Conservation (phyloP, 1,284 basidiomycete species). For the Thelephora terrestris region DNA sequence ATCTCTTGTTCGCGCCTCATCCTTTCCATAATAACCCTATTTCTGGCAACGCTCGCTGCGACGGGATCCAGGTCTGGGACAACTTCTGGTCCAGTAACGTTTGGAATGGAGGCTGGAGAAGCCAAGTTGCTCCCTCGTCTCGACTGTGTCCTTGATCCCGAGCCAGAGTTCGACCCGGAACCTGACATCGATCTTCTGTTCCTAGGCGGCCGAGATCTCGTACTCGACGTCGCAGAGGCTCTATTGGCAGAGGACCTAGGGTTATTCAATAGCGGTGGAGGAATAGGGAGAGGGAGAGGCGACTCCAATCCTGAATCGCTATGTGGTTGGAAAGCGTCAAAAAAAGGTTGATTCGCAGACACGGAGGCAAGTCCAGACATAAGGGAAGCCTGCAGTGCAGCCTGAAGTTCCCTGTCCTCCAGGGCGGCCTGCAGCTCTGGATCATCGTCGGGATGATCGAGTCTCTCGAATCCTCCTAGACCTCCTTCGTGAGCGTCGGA, state of each 20-base stretch:
- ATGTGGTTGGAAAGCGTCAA: background rate
- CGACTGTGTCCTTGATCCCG: background rate
- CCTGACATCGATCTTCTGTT: background rate
- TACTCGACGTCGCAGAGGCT: background rate
- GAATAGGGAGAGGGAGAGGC: background rate
- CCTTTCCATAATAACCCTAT: conserved; percentile 48
- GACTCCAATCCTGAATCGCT: background rate
- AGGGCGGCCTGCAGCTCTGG: conserved; percentile 41
- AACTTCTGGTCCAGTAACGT: background rate
- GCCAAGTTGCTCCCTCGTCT: too few relatives aligned
- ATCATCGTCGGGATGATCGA: conserved; percentile 20
- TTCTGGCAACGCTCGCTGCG: conserved; percentile 55
- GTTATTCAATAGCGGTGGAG: background rate
- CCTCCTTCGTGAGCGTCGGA: too few relatives aligned
- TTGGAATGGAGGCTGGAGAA: too few relatives aligned
- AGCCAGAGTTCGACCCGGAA: background rate
- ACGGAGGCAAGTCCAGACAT: conserved; percentile 16
- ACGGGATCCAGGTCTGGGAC: conserved; percentile 39
- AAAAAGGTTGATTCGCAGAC: background rate
- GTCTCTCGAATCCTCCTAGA: too few relatives aligned
- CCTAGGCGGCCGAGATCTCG: background rate
- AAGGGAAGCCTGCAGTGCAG: conserved; percentile 73
- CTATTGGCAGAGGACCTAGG: background rate
- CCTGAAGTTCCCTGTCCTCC: conserved; percentile 82
- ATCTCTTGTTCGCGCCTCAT: conserved; percentile 61